Evolutionary conservation across 306 rosid genomes (phyloP).

Genomic region (Casuarina equisetifolia): DNA sequence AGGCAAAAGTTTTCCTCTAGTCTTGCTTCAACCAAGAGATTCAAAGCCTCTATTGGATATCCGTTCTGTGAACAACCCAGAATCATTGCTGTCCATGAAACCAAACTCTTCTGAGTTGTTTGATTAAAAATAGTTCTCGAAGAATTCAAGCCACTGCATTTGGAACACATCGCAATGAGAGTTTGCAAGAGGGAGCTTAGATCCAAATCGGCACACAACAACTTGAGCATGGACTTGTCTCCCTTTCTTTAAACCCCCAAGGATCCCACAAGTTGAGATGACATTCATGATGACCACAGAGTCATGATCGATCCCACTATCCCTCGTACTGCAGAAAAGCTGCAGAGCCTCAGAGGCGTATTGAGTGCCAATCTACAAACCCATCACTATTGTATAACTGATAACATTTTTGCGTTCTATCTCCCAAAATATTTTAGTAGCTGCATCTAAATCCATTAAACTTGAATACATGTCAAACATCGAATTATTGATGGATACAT

Average conservation of each 20-base stretch:
- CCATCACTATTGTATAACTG: constrained; percentile 22
- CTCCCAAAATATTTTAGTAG: constrained; percentile 2
- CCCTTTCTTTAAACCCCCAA: constrained; percentile 15
- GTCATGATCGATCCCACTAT: constrained; percentile 8
- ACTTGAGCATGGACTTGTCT: constrained; percentile 19
- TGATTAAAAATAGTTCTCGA: constrained; percentile 16
- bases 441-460: constrained; percentile 14
- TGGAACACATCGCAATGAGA: constrained; percentile 16
- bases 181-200: constrained; percentile 12
- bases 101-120: constrained; percentile 8
- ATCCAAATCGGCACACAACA: constrained; percentile 11
- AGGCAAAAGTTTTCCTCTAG: constrained; percentile 7
- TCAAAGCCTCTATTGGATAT: constrained; percentile 7
- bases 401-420: constrained; percentile 12
- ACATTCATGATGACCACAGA: constrained; percentile 7
- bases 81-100: constrained; percentile 19
- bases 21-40: constrained; percentile 8
- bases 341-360: not conserved
- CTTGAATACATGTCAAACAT: constrained; percentile 18
- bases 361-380: constrained; percentile 2
- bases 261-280: constrained; percentile 15
- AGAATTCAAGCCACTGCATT: constrained; percentile 8
- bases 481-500: constrained; percentile 11
- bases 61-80: constrained; percentile 12
- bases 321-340: constrained; percentile 9